Evolutionary conservation across 306 rosid genomes (phyloP), one percentile per base, ranked within the genome.

Genomic region (Bauhinia variegata): DNA sequence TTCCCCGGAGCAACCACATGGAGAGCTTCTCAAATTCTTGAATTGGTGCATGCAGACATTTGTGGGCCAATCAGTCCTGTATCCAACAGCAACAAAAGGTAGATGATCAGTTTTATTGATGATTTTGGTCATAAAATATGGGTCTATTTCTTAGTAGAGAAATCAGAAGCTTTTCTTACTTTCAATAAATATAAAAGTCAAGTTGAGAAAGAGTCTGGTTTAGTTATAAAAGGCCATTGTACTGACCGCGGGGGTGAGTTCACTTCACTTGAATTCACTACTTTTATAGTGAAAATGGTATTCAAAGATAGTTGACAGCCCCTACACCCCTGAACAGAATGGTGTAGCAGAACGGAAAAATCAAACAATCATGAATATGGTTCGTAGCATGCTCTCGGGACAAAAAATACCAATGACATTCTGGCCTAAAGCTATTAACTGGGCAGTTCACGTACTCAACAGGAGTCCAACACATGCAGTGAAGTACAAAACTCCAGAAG

Each of bases 11-110:
- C 12, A 16, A 57, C 30, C 38, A 32, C 38, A 6, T 57, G 30
- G 63, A 57, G 44, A 31, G 63, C 63, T n/a, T 57, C 61, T 19
- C 19, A 55, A 55, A 32, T 36, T 30, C 23, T 55, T 9, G 18
- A 55, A 17, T 9, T 55, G 8, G 41, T 53, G 13, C 59, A 53
- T 53, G 36, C 9, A 16, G 9, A 28, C 8, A 53, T 53, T 12
- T 53, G 38, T 8, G 38, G 38, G 11, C 36, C 38, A 7, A 53
- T 53, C 9, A 53, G 11, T 9, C 59, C 0, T 18, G 0, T 53
- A 12, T 53, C 36, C 15, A 28, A 28, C 11, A 17, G 36, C 10
- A 53, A 53, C 9, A 31, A 54, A 2, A 54, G 16, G 18, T 57
- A 57, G 14, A 14, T 57, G 19, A 7, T 34, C n/a, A 57, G 13